Conservation (phyloP, 1,139 yeast species). For the Debaryomyces subglobosus region DNA sequence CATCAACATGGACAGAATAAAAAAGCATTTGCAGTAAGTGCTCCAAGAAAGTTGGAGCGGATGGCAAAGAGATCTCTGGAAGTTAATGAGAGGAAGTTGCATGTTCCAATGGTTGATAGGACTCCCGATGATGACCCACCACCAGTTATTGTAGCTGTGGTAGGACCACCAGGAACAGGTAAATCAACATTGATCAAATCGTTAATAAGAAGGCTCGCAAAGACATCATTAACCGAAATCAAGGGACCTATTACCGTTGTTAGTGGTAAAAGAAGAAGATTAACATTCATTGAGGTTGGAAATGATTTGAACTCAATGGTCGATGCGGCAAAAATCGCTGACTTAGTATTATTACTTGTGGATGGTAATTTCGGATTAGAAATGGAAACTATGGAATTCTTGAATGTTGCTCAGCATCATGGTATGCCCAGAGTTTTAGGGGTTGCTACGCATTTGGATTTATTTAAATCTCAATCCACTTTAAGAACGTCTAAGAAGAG, state of each 20-base stretch:
- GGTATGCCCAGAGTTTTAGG: conserved; percentile 99
- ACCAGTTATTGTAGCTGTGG: conserved; percentile 93
- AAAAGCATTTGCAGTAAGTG: conserved; percentile 92
- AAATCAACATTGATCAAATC: conserved; percentile 92
- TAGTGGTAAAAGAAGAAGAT: conserved; percentile 89
- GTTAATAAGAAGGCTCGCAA: conserved; percentile 84
- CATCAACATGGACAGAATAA: conserved; percentile 92
- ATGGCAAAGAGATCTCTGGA: conserved; percentile 87
- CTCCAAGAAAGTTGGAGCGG: conserved; percentile 86
- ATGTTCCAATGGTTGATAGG: conserved; percentile 97
- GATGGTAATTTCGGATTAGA: conserved; percentile 99
- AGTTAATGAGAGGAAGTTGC: conserved; percentile 80
- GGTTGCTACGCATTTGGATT: conserved; percentile 92
- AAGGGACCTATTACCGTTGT: conserved; percentile 99
- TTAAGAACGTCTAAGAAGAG: conserved; percentile 90
- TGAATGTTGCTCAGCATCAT: conserved; percentile 94
- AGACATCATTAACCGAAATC: conserved; percentile 80
- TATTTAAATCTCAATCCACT: conserved; percentile 87
- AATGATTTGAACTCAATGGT: conserved; percentile 95
- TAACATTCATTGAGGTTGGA: conserved; percentile 90
- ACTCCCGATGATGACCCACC: conserved; percentile 99
- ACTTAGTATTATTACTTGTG: conserved; percentile 80
- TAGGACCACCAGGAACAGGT: conserved; percentile 99
- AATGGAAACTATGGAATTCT: conserved; percentile 99
- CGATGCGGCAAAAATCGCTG: conserved; percentile 95